These are phyloP conservation scores for Pseudonectria foliicola DNA, from an alignment of 2,329 filamentous ascomycete genomes.

Conservation along the genomic window DNA sequence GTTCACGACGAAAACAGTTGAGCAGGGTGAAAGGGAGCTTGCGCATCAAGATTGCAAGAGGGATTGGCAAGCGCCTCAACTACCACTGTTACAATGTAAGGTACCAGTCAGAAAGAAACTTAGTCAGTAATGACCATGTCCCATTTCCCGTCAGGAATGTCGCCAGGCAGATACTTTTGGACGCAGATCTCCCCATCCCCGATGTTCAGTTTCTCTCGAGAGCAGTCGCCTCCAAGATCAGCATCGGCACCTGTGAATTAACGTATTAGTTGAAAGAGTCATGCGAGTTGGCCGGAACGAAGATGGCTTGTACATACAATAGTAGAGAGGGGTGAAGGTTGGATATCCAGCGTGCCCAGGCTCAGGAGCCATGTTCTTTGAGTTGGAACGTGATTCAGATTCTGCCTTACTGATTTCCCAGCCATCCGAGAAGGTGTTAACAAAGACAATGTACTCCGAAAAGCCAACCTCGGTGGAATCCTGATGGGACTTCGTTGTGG, in stretches of 20 bases:
- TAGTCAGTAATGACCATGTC: constrained; percentile 7
- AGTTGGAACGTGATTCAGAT: constrained; percentile 1
- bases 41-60: too few relatives aligned
- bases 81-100: too few relatives aligned
- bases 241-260: neutral
- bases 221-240: constrained; percentile 1
- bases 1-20: too few relatives aligned
- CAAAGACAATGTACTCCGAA: constrained; percentile 3
- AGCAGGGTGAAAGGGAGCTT: too few relatives aligned
- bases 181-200: constrained; percentile 4
- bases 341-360: constrained; percentile 6
- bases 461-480: constrained; percentile 5
- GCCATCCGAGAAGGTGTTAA: constrained; percentile 3
- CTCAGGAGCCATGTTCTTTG: constrained; percentile 4
- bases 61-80: too few relatives aligned
- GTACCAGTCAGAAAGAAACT: neutral
- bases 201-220: constrained; percentile 1
- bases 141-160: constrained; percentile 5
- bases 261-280: neutral
- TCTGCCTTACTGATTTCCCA: constrained; percentile 4
- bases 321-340: constrained; percentile 7
- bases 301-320: constrained; percentile 1
- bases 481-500: neutral
- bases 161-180: constrained; percentile 3
- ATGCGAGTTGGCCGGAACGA: too few relatives aligned